These are phyloP conservation scores for Exserohilum turcica DNA, from an alignment of 2,329 filamentous ascomycete species.

Conservation along the genomic window DNA sequence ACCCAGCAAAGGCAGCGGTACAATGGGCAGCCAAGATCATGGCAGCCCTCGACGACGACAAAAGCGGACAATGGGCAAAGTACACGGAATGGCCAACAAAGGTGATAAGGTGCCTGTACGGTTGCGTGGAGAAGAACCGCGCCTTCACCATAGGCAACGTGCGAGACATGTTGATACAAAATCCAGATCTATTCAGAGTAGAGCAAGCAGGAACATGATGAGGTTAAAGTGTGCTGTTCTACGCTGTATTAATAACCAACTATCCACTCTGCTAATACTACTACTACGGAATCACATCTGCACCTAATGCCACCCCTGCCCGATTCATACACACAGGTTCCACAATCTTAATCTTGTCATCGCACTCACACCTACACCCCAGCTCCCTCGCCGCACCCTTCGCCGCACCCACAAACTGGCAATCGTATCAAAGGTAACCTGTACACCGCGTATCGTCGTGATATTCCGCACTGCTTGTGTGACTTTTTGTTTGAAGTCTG, in stretches of 20 bases:
- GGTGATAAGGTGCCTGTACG: constrained; percentile 19
- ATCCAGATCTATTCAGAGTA: constrained; percentile 52
- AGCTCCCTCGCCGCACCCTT: no score
- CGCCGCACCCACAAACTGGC: no score
- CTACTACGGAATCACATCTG: background rate
- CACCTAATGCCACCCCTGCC: background rate
- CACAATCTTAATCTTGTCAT: background rate
- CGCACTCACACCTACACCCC: constrained; percentile 13
- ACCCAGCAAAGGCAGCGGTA: constrained; percentile 27
- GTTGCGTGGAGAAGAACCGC: constrained; percentile 11
- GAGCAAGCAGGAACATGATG: constrained; percentile 7
- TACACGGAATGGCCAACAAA: constrained; percentile 44
- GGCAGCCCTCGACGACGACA: constrained; percentile 32
- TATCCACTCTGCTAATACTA: background rate
- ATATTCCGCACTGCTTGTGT: constrained; percentile 76
- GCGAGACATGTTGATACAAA: constrained; percentile 11
- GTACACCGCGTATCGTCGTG: constrained; percentile 57
- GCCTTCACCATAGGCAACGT: constrained; percentile 17
- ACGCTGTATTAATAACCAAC: background rate
- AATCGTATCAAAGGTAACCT: constrained; percentile 73
- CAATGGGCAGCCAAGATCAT: constrained; percentile 50
- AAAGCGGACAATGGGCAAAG: constrained; percentile 34
- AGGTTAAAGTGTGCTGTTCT: background rate
- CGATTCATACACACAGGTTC: constrained; percentile 12
- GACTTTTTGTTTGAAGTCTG: constrained; percentile 84